Base-by-base conservation (phyloP, 2,329 filamentous ascomycete species). In the Cryphonectria japonica region DNA sequence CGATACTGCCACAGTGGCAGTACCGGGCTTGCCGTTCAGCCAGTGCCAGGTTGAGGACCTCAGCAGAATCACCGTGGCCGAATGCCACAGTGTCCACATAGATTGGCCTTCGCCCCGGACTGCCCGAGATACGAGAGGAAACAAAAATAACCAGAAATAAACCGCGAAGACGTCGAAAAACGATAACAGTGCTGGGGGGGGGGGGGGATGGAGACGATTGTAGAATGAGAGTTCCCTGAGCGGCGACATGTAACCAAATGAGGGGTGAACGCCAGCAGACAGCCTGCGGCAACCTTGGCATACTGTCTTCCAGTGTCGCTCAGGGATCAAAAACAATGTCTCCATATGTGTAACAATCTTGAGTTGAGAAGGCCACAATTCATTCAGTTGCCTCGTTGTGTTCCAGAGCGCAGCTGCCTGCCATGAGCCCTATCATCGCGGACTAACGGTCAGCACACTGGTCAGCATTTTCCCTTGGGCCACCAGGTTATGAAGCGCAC, bases 381-480 rank as follows among this genome's bases (percentile, higher is more conserved):
- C 68, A 74, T 80, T 84, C 82, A 84, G 82, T 82, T 82, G 66
- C 82, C 80, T 76, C 82, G 69, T 52, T 91, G 92, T 79, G 91
- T 92, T 87, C 91, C 89, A 86, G 92, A 93, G 87, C 91, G 92
- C 87, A 93, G 91, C 91, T 54, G 59, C 54, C 26, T 62, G 67
- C 67, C 46, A 32, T 60, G 43, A 57, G 67, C 29, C 43, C 92
- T 93, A 89, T 90, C 91, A 92, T 88, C 90, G 91, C 88, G 91
- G 88, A 92, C 91, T 93, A 91, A 90, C 86, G 82, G 91, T 93
- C 91, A 93, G 91, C 91, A 89, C 89, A 86, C 88, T 88, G 89
- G 88, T 91, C 89, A 91, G 89, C 88, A 88, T 85, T 86, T 85
- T 87, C 88, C 87, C 92, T 89, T 86, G 54, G 90, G 88, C 88